phyloP scores from a whole-genome alignment of 2,329 filamentous ascomycete genomes.

The Arthrobotrys megalospora region DNA sequence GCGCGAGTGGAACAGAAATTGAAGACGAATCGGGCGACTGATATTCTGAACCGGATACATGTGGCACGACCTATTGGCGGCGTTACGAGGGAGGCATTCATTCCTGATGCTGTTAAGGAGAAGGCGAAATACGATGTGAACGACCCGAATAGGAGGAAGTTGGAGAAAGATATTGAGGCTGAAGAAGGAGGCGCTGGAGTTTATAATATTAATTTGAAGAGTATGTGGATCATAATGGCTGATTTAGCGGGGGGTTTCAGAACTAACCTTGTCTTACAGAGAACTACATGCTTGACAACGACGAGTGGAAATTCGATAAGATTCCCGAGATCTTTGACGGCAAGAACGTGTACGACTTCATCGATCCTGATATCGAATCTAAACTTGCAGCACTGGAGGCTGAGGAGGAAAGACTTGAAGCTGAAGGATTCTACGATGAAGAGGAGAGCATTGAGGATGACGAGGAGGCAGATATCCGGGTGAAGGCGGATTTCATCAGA shows the following conservation, averaged over 20 bases:
- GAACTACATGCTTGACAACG: conserved; percentile 87
- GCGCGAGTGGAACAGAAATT: conserved; percentile 96
- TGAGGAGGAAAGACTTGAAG: conserved; percentile 92
- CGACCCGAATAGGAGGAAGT: conserved; percentile 84
- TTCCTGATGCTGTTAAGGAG: conserved; percentile 85
- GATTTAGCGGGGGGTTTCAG: background rate
- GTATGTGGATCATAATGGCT: conserved; percentile 21
- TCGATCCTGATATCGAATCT: conserved; percentile 95
- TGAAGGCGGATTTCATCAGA: conserved; percentile 94
- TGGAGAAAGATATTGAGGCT: conserved; percentile 89
- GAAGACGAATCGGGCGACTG: conserved; percentile 86
- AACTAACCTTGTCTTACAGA: conserved; percentile 67
- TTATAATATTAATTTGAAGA: conserved; percentile 90
- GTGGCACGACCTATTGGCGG: conserved; percentile 94
- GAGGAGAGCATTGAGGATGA: conserved; percentile 84
- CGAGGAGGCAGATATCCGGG: conserved; percentile 86
- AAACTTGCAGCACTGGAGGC: conserved; percentile 93
- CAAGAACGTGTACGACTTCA: conserved; percentile 97
- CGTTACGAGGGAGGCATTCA: conserved; percentile 82
- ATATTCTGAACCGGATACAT: conserved; percentile 94
- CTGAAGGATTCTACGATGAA: conserved; percentile 93
- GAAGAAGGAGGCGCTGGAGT: conserved; percentile 96
- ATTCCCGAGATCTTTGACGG: conserved; percentile 94
- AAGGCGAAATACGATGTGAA: conserved; percentile 90
- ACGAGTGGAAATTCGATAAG: conserved; percentile 96